These are phyloP conservation scores for Barnettozyma vustinii DNA, from an alignment of 805 yeast species.

Conservation along the genomic window DNA sequence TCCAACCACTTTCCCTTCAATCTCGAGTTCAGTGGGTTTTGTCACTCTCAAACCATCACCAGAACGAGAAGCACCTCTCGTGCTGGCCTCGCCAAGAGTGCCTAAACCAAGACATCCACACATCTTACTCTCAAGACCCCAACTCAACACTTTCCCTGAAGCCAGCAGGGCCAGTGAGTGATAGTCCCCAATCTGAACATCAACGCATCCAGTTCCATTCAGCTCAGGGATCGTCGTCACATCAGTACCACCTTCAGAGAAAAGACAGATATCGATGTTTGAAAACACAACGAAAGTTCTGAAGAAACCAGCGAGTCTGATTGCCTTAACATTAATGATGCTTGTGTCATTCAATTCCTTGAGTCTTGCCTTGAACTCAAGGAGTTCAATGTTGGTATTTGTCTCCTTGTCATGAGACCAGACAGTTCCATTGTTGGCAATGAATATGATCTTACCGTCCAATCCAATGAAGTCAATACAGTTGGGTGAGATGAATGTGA, in stretches of 20 bases:
- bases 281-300: conserved; percentile 51
- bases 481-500: conserved; percentile 28
- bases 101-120: conserved; percentile 78
- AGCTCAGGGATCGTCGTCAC: conserved; percentile 36
- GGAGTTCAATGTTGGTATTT: conserved; percentile 21
- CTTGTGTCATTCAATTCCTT: conserved; percentile 13
- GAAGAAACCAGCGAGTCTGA: conserved; percentile 51
- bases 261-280: conserved; percentile 33
- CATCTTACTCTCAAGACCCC: conserved; percentile 60
- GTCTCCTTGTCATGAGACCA: conserved; percentile 21
- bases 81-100: conserved; percentile 20
- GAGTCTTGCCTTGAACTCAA: conserved; percentile 31
- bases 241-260: conserved; percentile 21
- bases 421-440: conserved; percentile 38
- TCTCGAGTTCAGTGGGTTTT: conserved; percentile 38
- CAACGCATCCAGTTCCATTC: conserved; percentile 43
- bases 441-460: conserved; percentile 44
- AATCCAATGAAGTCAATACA: conserved; percentile 54
- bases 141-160: conserved; percentile 50
- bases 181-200: conserved; percentile 66
- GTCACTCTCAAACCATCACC: conserved; percentile 28
- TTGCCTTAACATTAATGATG: conserved; percentile 30
- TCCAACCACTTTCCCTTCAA: conserved; percentile 21
- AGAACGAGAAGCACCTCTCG: conserved; percentile 17
- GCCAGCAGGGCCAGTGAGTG: conserved; percentile 59